Percentiles rank a stretch among this genome's conserved stretches.
Conservation (phyloP, 805 yeast genomes). For the Teunomyces gatunensis region DNA sequence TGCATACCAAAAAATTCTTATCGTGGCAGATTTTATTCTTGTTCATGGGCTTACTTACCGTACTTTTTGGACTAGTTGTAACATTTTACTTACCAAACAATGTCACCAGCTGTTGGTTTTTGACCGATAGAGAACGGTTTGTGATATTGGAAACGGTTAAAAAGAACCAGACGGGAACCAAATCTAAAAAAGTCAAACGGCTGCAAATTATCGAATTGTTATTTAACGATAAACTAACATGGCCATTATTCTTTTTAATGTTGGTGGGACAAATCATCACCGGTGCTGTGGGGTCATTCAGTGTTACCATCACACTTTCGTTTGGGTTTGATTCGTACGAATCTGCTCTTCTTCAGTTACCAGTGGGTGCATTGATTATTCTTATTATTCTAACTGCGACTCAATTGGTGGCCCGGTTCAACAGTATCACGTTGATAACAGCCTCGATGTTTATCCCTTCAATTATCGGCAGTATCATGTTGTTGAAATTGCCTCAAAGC, state of each 20-base stretch:
- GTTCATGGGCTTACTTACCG: slow-evolving; percentile 53
- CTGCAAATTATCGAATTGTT: slow-evolving; percentile 47
- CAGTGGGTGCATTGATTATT: slow-evolving; percentile 36
- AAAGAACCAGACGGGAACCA: slow-evolving; percentile 51
- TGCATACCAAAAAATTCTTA: slow-evolving; percentile 34
- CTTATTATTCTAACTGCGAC: slow-evolving; percentile 30
- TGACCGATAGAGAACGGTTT: slow-evolving; percentile 40
- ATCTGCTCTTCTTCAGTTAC: slow-evolving; percentile 53
- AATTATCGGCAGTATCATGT: slow-evolving; percentile 39
- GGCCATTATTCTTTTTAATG: slow-evolving; percentile 48
- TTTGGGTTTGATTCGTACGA: slow-evolving; percentile 47
- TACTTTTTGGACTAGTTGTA: slow-evolving; percentile 46
- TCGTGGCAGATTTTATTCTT: slow-evolving; percentile 66
- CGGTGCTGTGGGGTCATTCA: slow-evolving; percentile 52
- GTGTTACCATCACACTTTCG: slow-evolving; percentile 49
- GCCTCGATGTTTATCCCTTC: slow-evolving; percentile 33
- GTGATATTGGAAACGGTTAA: slow-evolving; percentile 45
- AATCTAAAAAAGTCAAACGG: slow-evolving; percentile 43
- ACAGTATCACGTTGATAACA: slow-evolving; percentile 24
- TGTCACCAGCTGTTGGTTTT: slow-evolving; percentile 36
- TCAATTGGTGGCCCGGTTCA: slow-evolving; percentile 25
- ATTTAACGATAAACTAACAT: slow-evolving; percentile 46
- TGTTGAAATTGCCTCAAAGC: slow-evolving; percentile 28
- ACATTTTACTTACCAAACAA: slow-evolving; percentile 50
- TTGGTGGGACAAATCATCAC: slow-evolving; percentile 48